These are phyloP conservation scores for Aspergillus steynii DNA, from an alignment of 495 filamentous ascomycete species.

Conservation along the genomic window DNA sequence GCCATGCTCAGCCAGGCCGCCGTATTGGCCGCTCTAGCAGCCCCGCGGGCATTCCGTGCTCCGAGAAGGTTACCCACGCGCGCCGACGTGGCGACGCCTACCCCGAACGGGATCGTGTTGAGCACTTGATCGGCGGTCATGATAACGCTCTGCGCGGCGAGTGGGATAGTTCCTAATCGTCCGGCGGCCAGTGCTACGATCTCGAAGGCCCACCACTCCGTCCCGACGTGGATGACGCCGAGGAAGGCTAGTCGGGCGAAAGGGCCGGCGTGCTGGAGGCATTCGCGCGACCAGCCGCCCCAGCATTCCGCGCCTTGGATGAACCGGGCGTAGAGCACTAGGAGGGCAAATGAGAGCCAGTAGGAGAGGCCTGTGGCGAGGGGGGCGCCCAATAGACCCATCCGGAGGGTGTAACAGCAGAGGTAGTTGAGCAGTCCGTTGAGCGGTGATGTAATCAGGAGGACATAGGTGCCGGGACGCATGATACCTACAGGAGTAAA, in stretches of 20 bases:
- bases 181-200: conserved; percentile 92
- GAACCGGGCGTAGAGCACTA: conserved; percentile 75
- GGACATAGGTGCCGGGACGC: conserved; percentile 82
- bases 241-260: conserved; percentile 77
- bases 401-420: conserved; percentile 69
- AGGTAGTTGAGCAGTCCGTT: conserved; percentile 78
- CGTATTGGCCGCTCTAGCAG: conserved; percentile 71
- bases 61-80: conserved; percentile 85
- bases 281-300: conserved; percentile 74
- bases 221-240: conserved; percentile 86
- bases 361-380: conserved; percentile 83
- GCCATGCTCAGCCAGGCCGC: conserved; percentile 74
- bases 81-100: conserved; percentile 80
- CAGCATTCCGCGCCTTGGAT: conserved; percentile 74
- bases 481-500: conserved; percentile 64
- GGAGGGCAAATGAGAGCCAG: conserved; percentile 79
- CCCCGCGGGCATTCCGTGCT: conserved; percentile 64
- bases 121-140: conserved; percentile 94
- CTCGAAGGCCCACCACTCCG: conserved; percentile 96
- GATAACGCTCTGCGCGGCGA: conserved; percentile 88
- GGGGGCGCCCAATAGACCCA: conserved; percentile 79
- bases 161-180: conserved; percentile 74
- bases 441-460: conserved; percentile 79
- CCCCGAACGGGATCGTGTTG: conserved; percentile 89
- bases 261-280: conserved; percentile 63